Conservation (phyloP, 78 protist genomes). For the Dictyostelium intermedium region DNA sequence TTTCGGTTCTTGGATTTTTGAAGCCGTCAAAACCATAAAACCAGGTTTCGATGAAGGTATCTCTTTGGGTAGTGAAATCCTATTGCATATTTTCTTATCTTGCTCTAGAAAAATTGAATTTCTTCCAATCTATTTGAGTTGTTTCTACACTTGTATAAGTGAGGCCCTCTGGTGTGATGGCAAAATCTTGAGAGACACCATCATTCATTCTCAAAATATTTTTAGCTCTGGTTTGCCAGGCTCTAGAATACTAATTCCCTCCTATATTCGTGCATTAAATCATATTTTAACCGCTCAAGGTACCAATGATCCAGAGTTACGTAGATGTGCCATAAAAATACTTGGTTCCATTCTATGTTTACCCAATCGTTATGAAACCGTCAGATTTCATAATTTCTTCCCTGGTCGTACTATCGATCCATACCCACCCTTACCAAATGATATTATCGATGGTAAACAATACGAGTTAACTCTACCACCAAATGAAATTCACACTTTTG, state of each 20-base stretch:
- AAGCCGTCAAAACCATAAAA: slow-evolving; percentile 37
- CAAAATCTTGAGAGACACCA: slow-evolving; percentile 8
- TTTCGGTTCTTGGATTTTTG: slow-evolving; percentile 65
- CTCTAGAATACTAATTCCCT: slow-evolving; percentile 47
- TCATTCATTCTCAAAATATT: slow-evolving; percentile 51
- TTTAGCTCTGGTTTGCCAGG: slow-evolving; percentile 48
- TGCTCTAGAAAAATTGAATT: slow-evolving; percentile 29
- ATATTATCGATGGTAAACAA: slow-evolving; percentile 34
- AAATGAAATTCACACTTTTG: slow-evolving; percentile 19
- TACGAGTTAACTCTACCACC: slow-evolving; percentile 13
- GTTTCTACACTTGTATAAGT: slow-evolving; percentile 32
- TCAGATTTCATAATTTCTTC: slow-evolving; percentile 50
- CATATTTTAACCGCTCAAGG: slow-evolving; percentile 36
- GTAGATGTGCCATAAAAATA: slow-evolving; percentile 24
- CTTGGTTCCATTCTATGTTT: slow-evolving; percentile 28
- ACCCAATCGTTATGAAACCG: slow-evolving; percentile 57
- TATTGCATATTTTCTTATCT: slow-evolving; percentile 34
- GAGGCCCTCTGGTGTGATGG: slow-evolving; percentile 76
- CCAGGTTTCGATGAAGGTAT: slow-evolving; percentile 70
- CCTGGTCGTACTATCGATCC: slow-evolving; percentile 41
- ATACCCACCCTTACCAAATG: slow-evolving; percentile 42
- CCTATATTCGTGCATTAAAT: slow-evolving; percentile 51
- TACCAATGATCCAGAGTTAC: background rate
- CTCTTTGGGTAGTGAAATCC: slow-evolving; percentile 28
- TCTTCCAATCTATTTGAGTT: slow-evolving; percentile 29